Evolutionary conservation across 1,139 yeast genomes (phyloP), one percentile per base, ranked within the genome.

Genomic region (Yamadazyma conglobata): DNA sequence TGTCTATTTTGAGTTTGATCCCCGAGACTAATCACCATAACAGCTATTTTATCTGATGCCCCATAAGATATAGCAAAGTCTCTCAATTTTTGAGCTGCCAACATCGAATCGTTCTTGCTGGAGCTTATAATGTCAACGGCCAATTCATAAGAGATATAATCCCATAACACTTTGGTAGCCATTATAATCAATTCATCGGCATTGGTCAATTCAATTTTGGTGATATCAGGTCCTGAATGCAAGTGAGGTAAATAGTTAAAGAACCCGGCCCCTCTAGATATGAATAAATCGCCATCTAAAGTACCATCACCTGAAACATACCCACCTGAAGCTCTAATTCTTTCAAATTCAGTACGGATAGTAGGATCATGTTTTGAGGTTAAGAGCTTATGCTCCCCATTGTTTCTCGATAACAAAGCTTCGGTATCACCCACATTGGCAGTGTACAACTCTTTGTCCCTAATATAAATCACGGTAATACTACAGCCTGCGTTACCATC

Each of bases 21-120:
- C 2, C 71, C 73, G 25, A 86, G 67, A 2, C 91, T 79, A 15
- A 91, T 55, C 11, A 93, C 95, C 56, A 86, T 75, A 4, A 89
- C 95, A 20, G 91, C 77, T n/a, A 86, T 71, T 44, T 86, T 85
- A 33, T 84, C 91, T 5, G 73, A 65, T 22, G 93, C 84, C 15
- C 98, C 97, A 53, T 88, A 91, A 2, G 96, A 81, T 38, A 91
- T 77, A 1, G 97, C 97, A 60, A 84, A 87, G 57, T 93, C 98
- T 49, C 97, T 76, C 44, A 91, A 66, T 50, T 85, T 87, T 47
- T 88, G 95, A 0, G 98, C 97, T 1, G 97, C 96, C 19, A 80
- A 57, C 81, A 87, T 83, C 3, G 96, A 94, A 44, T 87, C 87
- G 12, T 78, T 79, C 43, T 79, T 77, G 48, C 83, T 88, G 43